A percentile compares a stretch with the other conserved stretches of the same genome.
phyloP scores from a whole-genome alignment of 2,329 filamentous ascomycete genomes.

The Biscogniauxia marginata region DNA sequence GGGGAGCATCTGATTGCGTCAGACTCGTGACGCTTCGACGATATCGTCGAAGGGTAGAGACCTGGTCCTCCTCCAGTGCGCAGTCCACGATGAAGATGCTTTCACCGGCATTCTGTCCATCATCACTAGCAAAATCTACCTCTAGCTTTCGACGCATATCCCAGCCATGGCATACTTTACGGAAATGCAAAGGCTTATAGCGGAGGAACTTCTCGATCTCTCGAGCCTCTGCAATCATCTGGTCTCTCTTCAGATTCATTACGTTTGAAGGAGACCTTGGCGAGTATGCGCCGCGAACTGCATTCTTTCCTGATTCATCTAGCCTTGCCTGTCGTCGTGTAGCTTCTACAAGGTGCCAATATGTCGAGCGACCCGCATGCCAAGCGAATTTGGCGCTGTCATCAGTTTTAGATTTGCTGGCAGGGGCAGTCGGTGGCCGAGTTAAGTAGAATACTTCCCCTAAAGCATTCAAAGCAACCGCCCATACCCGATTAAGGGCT shows the following conservation, averaged over 20 bases:
- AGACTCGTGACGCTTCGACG: slow-evolving; percentile 33
- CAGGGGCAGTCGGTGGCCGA: slow-evolving; percentile 61
- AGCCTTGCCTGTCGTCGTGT: slow-evolving; percentile 70
- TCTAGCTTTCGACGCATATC: slow-evolving; percentile 85
- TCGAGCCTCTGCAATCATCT: slow-evolving; percentile 72
- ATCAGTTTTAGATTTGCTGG: slow-evolving; percentile 48
- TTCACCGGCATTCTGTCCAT: slow-evolving; percentile 75
- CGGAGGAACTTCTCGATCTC: slow-evolving; percentile 77
- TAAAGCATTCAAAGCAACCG: slow-evolving; percentile 88
- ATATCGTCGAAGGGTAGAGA: slow-evolving; percentile 44
- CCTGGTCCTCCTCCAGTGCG: slow-evolving; percentile 61
- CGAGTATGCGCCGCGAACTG: slow-evolving; percentile 72
- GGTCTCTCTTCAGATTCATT: slow-evolving; percentile 68
- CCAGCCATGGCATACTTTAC: slow-evolving; percentile 78
- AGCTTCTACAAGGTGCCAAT: slow-evolving; percentile 77
- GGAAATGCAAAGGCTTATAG: slow-evolving; percentile 75
- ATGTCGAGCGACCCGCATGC: slow-evolving; percentile 73
- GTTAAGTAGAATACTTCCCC: slow-evolving; percentile 88
- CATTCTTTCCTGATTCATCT: slow-evolving; percentile 70
- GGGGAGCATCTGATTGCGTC: slow-evolving; percentile 4
- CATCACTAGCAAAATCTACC: slow-evolving; percentile 85
- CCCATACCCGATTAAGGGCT: slow-evolving; percentile 74
- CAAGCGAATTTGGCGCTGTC: slow-evolving; percentile 69
- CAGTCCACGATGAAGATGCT: slow-evolving; percentile 71
- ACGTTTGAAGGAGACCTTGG: slow-evolving; percentile 74